Base-by-base conservation (phyloP, 352 stramenopile species). In the Globisporangium radiosum region DNA sequence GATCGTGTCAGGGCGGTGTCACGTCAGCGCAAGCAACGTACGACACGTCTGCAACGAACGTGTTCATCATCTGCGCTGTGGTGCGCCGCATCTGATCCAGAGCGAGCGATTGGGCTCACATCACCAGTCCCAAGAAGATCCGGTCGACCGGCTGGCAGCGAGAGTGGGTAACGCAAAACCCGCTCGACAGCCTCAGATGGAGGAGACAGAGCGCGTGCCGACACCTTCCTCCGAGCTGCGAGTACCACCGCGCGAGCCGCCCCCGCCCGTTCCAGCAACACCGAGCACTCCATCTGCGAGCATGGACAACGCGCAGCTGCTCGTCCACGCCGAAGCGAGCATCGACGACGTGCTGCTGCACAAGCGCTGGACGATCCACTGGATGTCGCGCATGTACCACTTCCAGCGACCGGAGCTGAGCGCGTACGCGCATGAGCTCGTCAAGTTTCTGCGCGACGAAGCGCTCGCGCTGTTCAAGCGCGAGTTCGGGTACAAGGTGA, bases 401-500 rank as follows among this genome's bases (percentile, higher is more conserved):
- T 87, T 88, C 63, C 70, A 69, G 11, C 60, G 57, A 39, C 63
- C 75, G 1, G 40, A 79, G 60, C 69, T 88, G 36, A 76, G 75
- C 43, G 57, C 65, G 25, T 87, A 88, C 56, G 78, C 76, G 45
- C 76, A 84, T 55, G 78, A 87, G 48, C 61, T 88, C 49, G 73
- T 88, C 53, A 89, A 88, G 59, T 75, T 75, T 47, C 59, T 87
- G 52, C 78, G 81, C 39, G 71, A 77, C 10, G 67, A 71, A n/a
- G 76, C 72, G 54, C 44, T 83, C 44, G 64, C 65, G 14, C 60
- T 63, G n/a, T 79, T 67, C 48, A 69, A 66, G 42, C 66, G 72
- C 50, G 76, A 85, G 63, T 82, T 83, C 47, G 78, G 78, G 17
- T 88, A 88, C 69, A 78, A 63, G 50, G 78, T 88, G 43, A 82